phyloP scores from a whole-genome alignment of 2,329 filamentous ascomycete genomes.

The Alternaria ethzedia region DNA sequence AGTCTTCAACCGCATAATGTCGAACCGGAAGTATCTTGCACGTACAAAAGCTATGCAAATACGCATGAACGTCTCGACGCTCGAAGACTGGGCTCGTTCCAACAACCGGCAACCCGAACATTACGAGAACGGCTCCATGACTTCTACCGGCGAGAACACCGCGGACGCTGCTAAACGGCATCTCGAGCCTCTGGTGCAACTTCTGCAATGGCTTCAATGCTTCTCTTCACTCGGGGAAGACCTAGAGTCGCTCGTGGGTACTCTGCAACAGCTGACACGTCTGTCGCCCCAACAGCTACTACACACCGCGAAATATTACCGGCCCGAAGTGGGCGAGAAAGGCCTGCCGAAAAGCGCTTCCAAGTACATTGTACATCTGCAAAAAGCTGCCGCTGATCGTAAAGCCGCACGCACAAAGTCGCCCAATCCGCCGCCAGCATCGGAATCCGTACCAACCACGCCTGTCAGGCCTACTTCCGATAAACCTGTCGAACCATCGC shows the following conservation, averaged over 20 bases:
- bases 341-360: constrained; percentile 84
- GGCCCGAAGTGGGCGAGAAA: constrained; percentile 94
- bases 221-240: constrained; percentile 95
- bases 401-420: constrained; percentile 44
- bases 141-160: constrained; percentile 82
- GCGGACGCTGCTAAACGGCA: constrained; percentile 84
- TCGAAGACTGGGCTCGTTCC: constrained; percentile 93
- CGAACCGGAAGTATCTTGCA: constrained; percentile 90
- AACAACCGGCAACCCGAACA: constrained; percentile 96
- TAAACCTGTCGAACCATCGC: constrained; percentile 34
- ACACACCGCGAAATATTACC: constrained; percentile 90
- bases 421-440: constrained; percentile 47
- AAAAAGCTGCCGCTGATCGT: constrained; percentile 70
- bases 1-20: constrained; percentile 98
- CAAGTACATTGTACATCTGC: constrained; percentile 82
- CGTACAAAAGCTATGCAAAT: constrained; percentile 99
- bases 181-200: constrained; percentile 86
- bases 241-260: constrained; percentile 84
- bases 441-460: constrained; percentile 39
- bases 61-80: constrained; percentile 93
- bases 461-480: constrained; percentile 37
- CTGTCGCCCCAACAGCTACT: constrained; percentile 88
- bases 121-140: constrained; percentile 90
- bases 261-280: constrained; percentile 84
- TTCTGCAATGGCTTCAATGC: constrained; percentile 96